Base-by-base conservation (phyloP, 2,329 filamentous ascomycete genomes). In the Pezizomycotina sp. region DNA sequence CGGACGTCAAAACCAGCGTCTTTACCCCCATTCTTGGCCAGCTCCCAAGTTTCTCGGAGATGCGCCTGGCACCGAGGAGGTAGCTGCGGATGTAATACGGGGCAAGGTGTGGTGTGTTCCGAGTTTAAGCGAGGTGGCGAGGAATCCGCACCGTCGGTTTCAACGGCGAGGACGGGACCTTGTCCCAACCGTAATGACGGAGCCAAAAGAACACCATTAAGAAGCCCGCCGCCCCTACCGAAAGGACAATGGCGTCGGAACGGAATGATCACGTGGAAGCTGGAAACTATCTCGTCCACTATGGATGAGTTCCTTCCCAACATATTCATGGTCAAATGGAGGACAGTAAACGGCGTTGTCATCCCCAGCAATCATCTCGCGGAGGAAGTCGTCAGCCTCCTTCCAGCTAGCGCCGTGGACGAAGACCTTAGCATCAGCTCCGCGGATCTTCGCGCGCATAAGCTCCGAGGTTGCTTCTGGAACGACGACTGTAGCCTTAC, bases 201-300 rank as follows among this genome's bases (percentile, higher is more conserved):
- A 61, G 6, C 77, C 79, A 74, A 63, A 57, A 79, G 69, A 37
- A 92, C 59, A 4, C 82, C 82, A 50, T 75, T 78, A 34, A 92
- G 65, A 14, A 91, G 59, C 0, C 82, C 81, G 10, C 82, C 82
- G 6, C 82, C 82, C n/a, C n/a, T n/a, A n/a, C n/a, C n/a, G n/a
- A n/a, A n/a, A n/a, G n/a, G n/a, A n/a, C n/a, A n/a, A n/a, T n/a
- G n/a, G n/a, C n/a, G n/a, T n/a, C n/a, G n/a, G n/a, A n/a, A n/a
- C n/a, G n/a, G n/a, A n/a, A n/a, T n/a, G n/a, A n/a, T n/a, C n/a
- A n/a, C n/a, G 5, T 82, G 82, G 23, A 84, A 78, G 40, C 66
- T 76, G 57, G 78, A 86, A 27, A 89, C 66, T 8, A 92, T 63
- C 3, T 66, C 77, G 50, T 83, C 74, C 3, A 79, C 60, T 13